Conservation (phyloP, 208 protist species). For the Porcisia hertigi region DNA sequence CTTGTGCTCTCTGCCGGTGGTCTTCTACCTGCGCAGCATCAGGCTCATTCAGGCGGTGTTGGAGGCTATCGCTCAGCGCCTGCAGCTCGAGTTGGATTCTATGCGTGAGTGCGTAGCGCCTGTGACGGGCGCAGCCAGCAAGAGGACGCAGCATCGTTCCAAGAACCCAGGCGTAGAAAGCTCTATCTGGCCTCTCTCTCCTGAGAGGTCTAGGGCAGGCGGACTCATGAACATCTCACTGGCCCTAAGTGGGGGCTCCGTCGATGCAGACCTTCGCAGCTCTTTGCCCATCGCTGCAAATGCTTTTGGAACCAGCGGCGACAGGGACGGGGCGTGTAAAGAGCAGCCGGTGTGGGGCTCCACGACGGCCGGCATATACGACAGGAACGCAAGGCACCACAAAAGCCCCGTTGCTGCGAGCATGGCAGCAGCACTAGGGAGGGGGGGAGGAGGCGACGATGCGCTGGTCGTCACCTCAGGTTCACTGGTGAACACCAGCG, state of each 20-base stretch:
- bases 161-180: not conserved
- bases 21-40: constrained; percentile 57
- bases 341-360: constrained; percentile 9
- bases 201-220: not conserved
- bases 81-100: constrained; percentile 27
- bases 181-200: not conserved
- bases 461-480: not conserved
- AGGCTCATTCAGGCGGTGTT: constrained; percentile 41
- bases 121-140: not conserved
- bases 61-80: constrained; percentile 23
- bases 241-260: not conserved
- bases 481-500: not conserved
- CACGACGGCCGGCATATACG: not conserved
- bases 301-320: not conserved
- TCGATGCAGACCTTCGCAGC: not conserved
- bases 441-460: not conserved
- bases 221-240: not conserved
- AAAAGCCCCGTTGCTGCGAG: not conserved
- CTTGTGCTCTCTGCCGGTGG: constrained; percentile 33
- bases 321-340: not conserved
- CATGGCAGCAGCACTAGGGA: not conserved
- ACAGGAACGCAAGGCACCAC: not conserved
- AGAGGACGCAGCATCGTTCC: not conserved
- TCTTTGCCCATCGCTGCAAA: not conserved
- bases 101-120: not conserved